phyloP scores from a whole-genome alignment of 768 basidiomycete species.

The Boletus rubroflammeus region DNA sequence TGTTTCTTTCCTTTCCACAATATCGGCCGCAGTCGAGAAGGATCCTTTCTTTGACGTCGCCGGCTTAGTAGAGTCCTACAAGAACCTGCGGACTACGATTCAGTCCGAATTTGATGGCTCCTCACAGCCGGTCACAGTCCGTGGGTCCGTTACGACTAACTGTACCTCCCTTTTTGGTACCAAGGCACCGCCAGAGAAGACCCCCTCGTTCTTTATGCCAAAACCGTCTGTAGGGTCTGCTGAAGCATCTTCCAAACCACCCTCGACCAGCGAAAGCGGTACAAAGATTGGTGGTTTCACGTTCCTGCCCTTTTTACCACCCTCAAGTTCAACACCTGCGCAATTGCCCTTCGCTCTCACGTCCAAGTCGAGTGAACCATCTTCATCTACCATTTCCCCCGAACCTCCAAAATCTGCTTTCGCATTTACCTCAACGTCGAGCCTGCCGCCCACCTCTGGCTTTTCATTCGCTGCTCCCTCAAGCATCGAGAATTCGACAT shows the following conservation, averaged over 20 bases:
- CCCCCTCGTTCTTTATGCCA: slow-evolving; percentile 28
- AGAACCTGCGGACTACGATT: slow-evolving; percentile 47
- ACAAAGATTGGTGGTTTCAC: slow-evolving; percentile 22
- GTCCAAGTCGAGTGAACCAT: slow-evolving; percentile 20
- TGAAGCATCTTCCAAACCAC: slow-evolving; percentile 7
- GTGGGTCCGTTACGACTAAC: slow-evolving; percentile 6
- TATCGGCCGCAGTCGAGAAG: slow-evolving; percentile 55
- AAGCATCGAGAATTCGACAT: slow-evolving; percentile 4
- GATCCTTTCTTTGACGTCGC: slow-evolving; percentile 71
- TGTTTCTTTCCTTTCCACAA: slow-evolving; percentile 54
- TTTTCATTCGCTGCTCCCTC: slow-evolving; percentile 19
- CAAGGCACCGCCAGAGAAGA: slow-evolving; percentile 17
- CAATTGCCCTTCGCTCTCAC: slow-evolving; percentile 12
- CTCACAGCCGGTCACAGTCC: slow-evolving; percentile 11
- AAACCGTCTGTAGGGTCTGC: slow-evolving; percentile 31
- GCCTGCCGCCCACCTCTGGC: slow-evolving; percentile 7
- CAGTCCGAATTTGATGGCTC: slow-evolving; percentile 53
- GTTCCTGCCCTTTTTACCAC: slow-evolving; percentile 25
- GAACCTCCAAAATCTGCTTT: slow-evolving; percentile 32
- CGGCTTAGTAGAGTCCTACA: slow-evolving; percentile 57
- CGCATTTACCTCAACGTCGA: slow-evolving; percentile 16
- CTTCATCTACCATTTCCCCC: slow-evolving; percentile 9
- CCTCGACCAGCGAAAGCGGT: slow-evolving; percentile 18
- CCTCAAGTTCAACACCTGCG: slow-evolving; percentile 9
- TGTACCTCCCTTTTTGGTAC: slow-evolving; percentile 10